phyloP scores from a whole-genome alignment of 1,284 basidiomycete species.

The Mycosarcoma mackinlayi region DNA sequence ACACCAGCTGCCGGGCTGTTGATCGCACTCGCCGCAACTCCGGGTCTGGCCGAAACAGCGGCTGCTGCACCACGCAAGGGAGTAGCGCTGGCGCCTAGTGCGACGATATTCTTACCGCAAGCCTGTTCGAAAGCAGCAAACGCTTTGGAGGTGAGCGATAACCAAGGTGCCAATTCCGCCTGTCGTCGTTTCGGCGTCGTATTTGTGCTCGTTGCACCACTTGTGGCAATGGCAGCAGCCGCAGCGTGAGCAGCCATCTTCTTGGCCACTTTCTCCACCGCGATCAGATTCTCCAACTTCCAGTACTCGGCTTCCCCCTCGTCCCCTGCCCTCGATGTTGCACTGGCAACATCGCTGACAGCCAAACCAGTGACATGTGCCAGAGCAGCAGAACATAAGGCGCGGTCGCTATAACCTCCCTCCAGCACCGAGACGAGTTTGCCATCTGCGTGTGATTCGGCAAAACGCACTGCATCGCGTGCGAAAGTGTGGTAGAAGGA shows the following conservation, averaged over 20 bases:
- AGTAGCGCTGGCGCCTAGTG: conserved; percentile 16
- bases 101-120: conserved; percentile 38
- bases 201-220: conserved; percentile 13
- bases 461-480: conserved; percentile 77
- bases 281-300: conserved; percentile 52
- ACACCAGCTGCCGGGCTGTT: conserved; percentile 19
- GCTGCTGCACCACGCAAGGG: conserved; percentile 1
- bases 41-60: conserved; percentile 1
- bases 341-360: not conserved
- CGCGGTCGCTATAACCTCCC: conserved; percentile 90
- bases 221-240: conserved; percentile 1
- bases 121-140: conserved; percentile 57
- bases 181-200: conserved; percentile 44
- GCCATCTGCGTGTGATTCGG: conserved; percentile 77
- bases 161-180: conserved; percentile 45
- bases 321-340: not conserved
- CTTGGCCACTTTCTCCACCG: conserved; percentile 57
- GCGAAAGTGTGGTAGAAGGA: conserved; percentile 89
- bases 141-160: conserved; percentile 39
- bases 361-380: conserved; percentile 58
- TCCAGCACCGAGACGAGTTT: conserved; percentile 88
- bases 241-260: conserved; percentile 48
- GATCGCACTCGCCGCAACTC: conserved; percentile 1
- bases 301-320: conserved; percentile 35
- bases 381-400: conserved; percentile 75